phyloP scores from a whole-genome alignment of 352 stramenopile genomes.

The Blastocystis sp. region DNA sequence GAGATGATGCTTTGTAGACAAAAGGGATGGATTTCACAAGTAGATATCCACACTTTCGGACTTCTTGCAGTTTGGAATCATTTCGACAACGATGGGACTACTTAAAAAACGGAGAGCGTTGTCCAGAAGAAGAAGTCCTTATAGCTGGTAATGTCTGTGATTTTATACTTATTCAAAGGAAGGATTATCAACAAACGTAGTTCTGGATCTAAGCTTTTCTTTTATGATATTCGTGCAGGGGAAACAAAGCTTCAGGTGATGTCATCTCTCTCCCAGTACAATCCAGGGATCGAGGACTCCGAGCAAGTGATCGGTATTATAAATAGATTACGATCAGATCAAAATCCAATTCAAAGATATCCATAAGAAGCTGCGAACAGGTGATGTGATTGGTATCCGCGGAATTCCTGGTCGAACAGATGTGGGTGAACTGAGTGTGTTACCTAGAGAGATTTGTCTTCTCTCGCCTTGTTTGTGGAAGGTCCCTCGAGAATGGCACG shows the following conservation, averaged over 20 bases:
- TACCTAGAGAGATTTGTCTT: conserved; percentile 76
- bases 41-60: conserved; percentile 57
- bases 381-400: conserved; percentile 73
- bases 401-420: conserved; percentile 78
- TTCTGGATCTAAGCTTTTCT: conserved; percentile 64
- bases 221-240: conserved; percentile 65
- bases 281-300: not conserved
- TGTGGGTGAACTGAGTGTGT: conserved; percentile 81
- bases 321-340: not conserved
- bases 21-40: not conserved
- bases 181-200: conserved; percentile 66
- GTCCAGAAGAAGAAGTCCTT: conserved; percentile 11
- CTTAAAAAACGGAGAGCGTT: conserved; percentile 71
- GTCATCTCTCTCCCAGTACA: conserved; percentile 29
- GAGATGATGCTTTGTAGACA: not conserved
- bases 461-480: conserved; percentile 82
- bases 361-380: conserved; percentile 56
- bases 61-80: not conserved
- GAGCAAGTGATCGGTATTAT: not conserved
- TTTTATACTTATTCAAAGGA: not conserved
- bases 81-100: conserved; percentile 81
- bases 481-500: conserved; percentile 78
- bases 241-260: conserved; percentile 67
- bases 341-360: conserved; percentile 9
- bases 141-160: conserved; percentile 27